Conservation (phyloP, 2,329 filamentous ascomycete genomes). For the Harringtonia aguacate region DNA sequence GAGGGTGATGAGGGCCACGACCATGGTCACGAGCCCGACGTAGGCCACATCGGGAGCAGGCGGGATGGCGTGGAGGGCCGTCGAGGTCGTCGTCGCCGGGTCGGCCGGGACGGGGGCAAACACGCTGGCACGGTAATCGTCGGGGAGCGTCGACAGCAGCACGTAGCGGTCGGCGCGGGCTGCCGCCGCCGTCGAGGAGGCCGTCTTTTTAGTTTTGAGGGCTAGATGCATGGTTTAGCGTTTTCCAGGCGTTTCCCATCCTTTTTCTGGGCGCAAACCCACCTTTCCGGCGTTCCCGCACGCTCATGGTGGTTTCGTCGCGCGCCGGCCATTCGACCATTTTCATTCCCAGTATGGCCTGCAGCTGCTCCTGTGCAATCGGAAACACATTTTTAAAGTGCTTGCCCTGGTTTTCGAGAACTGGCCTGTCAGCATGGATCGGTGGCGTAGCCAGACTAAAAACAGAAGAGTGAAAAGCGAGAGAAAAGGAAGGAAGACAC, state of each 20-base stretch:
- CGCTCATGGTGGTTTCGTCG: constrained; percentile 64
- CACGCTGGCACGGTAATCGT: constrained; percentile 45
- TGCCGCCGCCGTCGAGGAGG: not conserved
- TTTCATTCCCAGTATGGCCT: constrained; percentile 78
- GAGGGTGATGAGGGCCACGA: constrained; percentile 68
- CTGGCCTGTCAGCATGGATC: constrained; percentile 23
- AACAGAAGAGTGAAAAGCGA: too few relatives aligned
- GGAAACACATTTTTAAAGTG: constrained; percentile 71
- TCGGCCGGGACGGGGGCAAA: constrained; percentile 19
- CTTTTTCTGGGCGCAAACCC: constrained; percentile 11
- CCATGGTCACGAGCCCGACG: constrained; percentile 66
- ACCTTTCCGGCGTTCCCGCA: constrained; percentile 65
- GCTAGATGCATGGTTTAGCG: constrained; percentile 16
- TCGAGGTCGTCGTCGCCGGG: constrained; percentile 53
- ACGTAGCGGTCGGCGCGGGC: constrained; percentile 58
- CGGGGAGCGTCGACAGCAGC: constrained; percentile 61
- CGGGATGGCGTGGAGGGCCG: constrained; percentile 45
- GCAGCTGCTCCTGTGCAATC: constrained; percentile 62
- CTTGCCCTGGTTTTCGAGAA: constrained; percentile 59
- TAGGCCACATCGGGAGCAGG: constrained; percentile 66
- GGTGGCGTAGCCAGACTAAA: too few relatives aligned
- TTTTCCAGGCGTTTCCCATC: not conserved
- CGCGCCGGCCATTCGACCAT: constrained; percentile 70
- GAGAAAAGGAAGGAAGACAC: not conserved
- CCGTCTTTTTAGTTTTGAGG: constrained; percentile 38